A percentile compares a stretch with the other conserved stretches of the same genome.
phyloP scores from a whole-genome alignment of 352 stramenopile species.

The Phytophthora rubi region DNA sequence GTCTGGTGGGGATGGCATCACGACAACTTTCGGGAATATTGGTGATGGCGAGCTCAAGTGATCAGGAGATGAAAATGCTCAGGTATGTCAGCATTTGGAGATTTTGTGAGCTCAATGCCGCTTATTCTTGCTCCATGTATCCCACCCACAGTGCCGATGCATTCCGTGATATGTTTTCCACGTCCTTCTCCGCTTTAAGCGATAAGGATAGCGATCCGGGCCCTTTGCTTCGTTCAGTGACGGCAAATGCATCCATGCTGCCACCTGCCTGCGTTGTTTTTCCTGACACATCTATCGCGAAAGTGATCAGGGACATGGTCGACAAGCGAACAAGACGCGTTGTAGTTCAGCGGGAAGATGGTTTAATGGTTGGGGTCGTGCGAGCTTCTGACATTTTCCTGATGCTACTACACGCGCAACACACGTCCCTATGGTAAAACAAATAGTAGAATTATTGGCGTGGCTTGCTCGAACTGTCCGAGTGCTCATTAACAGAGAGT shows the following conservation, averaged over 20 bases:
- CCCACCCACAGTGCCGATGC: slow-evolving; percentile 18
- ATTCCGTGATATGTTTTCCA: slow-evolving; percentile 42
- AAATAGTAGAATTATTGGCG: neutral
- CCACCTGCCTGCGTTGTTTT: slow-evolving; percentile 22
- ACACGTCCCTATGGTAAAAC: neutral
- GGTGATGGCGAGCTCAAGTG: slow-evolving; percentile 17
- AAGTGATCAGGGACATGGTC: slow-evolving; percentile 55
- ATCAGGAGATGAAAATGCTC: slow-evolving; percentile 18
- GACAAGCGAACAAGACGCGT: slow-evolving; percentile 40
- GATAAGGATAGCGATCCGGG: slow-evolving; percentile 23
- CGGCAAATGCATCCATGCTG: slow-evolving; percentile 21
- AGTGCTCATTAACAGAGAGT: neutral
- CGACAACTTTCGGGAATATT: slow-evolving; percentile 41
- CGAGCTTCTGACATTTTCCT: slow-evolving; percentile 59
- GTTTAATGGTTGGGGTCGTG: slow-evolving; percentile 41
- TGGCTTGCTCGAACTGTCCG: too few species aligned
- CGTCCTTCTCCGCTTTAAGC: slow-evolving; percentile 23
- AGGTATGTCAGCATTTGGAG: slow-evolving; percentile 13
- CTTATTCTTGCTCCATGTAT: neutral
- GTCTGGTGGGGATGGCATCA: slow-evolving; percentile 41
- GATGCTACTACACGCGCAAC: neutral
- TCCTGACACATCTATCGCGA: slow-evolving; percentile 49
- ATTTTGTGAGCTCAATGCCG: too few species aligned
- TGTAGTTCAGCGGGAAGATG: slow-evolving; percentile 36
- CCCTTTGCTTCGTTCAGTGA: slow-evolving; percentile 41